Evolutionary conservation across 331 rosid species (phyloP), one percentile per base, ranked within the genome.

Genomic region (Malus hybrid): DNA sequence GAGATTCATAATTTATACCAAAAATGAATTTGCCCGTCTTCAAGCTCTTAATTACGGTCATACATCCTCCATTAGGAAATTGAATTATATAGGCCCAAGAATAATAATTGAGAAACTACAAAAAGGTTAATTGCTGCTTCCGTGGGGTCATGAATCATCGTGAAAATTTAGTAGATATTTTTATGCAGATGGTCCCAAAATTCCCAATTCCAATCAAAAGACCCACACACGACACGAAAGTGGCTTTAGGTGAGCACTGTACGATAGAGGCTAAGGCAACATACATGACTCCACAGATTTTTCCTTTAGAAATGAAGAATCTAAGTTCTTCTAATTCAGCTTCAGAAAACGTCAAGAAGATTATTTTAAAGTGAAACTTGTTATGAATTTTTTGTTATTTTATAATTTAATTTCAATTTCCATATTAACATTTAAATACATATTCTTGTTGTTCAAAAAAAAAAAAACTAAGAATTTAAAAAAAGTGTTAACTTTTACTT

Each of bases 51-150:
- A 56, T 71, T 54, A 71, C 73, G 34, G 27, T 28, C 44, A 7
- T 48, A 28, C 50, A n/a, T 20, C 15, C 13, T 10, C 14, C 63
- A n/a, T 57, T 52, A 52, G 11, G 10, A 59, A 59, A 59, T 59
- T 1, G 15, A 24, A 24, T 59, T 59, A n/a, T 20, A 7, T 6
- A 18, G 1, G 1, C 6, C 28, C 9, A 19, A 3, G 6, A 7
- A 13, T 34, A 75, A n/a, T 75, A 5, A 75, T 75, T 34, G 79
- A 52, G 34, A 65, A 75, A 52, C 15, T 75, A 65, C 79, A 65
- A 54, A 67, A 6, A 15, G 15, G 5, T 32, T 52, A 20, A 62
- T 16, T 63, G 63, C 70, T 18, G 7, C 20, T 64, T 39, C 16
- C 24, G 44, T 19, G n/a, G 63, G 63, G 7, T 28, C 27, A 7